phyloP scores from a whole-genome alignment of 2,329 filamentous ascomycete genomes.

The Hysterium pulicare region DNA sequence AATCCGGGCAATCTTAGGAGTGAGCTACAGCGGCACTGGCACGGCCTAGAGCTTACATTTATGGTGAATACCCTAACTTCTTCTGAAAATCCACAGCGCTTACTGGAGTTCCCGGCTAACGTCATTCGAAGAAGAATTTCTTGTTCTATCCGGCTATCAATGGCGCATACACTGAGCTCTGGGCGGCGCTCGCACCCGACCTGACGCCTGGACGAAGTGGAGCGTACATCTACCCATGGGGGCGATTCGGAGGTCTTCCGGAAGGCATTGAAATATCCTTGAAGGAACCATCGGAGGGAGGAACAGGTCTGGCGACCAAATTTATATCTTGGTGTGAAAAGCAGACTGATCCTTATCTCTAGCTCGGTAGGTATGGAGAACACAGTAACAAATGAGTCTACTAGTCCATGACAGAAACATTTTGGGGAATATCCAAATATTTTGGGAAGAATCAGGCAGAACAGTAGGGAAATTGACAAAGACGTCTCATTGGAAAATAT shows the following conservation, averaged over 20 bases:
- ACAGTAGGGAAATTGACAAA: too few relatives aligned
- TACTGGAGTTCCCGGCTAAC: neutral
- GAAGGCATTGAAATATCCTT: conserved; percentile 20
- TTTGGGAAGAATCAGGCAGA: too few relatives aligned
- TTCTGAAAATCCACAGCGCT: neutral
- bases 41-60: neutral
- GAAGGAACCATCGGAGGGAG: conserved; percentile 18
- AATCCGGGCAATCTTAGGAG: conserved; percentile 1
- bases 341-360: too few relatives aligned
- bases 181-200: conserved; percentile 44
- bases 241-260: conserved; percentile 24
- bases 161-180: conserved; percentile 51
- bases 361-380: too few relatives aligned
- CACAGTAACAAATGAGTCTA: too few relatives aligned
- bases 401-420: too few relatives aligned
- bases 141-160: conserved; percentile 22
- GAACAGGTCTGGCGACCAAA: conserved; percentile 26
- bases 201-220: conserved; percentile 38
- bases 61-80: conserved; percentile 2
- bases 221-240: conserved; percentile 28
- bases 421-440: too few relatives aligned
- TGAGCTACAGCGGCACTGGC: neutral
- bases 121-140: neutral
- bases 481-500: too few relatives aligned
- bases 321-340: conserved; percentile 43